Evolutionary conservation across 345 rosid genomes (phyloP).

Genomic region (Iberis pinnata): DNA sequence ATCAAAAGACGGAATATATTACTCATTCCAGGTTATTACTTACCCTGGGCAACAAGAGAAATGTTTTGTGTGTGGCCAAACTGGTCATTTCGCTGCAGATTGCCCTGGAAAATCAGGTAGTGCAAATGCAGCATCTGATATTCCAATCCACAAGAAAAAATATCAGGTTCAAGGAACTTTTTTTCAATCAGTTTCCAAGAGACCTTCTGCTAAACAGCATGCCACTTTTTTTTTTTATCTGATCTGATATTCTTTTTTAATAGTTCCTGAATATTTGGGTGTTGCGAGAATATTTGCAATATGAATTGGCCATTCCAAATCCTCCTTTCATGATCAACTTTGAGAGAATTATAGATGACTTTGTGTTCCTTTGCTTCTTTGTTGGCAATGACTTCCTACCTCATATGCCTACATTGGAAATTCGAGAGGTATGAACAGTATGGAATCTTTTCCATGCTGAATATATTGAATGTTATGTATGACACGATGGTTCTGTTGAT

Average conservation of each 20-base stretch:
- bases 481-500: neutral
- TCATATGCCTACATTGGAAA: constrained; percentile 97
- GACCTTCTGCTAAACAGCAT: constrained; percentile 7
- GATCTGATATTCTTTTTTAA: constrained; percentile 16
- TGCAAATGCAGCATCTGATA: constrained; percentile 49
- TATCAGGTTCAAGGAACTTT: constrained; percentile 67
- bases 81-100: constrained; percentile 94
- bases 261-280: constrained; percentile 96
- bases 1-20: constrained; percentile 1
- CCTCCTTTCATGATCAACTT: constrained; percentile 79
- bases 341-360: constrained; percentile 90
- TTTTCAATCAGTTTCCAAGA: constrained; percentile 2
- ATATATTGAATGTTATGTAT: neutral
- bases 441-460: constrained; percentile 12
- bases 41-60: constrained; percentile 93
- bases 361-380: constrained; percentile 94
- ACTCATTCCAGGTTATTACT: constrained; percentile 52
- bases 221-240: constrained; percentile 6
- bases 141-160: constrained; percentile 89
- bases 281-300: constrained; percentile 79
- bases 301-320: constrained; percentile 73
- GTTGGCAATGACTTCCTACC: constrained; percentile 99
- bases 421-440: constrained; percentile 66
- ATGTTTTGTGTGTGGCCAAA: constrained; percentile 86
- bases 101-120: constrained; percentile 65